A percentile compares a stretch with the other conserved stretches of the same genome.
These are phyloP conservation scores for Dictyostelium gargantuum DNA, from an alignment of 208 protist species.

Conservation along the genomic window DNA sequence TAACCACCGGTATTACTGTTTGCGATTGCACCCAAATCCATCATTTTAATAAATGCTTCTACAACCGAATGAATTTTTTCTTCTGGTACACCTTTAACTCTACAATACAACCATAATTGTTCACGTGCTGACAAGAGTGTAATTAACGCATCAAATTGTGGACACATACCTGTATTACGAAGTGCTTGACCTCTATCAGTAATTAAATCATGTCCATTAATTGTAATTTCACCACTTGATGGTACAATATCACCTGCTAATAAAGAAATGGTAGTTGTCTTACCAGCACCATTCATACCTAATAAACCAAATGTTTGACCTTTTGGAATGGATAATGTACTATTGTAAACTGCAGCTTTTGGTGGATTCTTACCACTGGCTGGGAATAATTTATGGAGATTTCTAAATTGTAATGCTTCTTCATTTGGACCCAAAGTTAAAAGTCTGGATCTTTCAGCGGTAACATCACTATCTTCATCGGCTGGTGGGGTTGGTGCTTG, in stretches of 20 bases:
- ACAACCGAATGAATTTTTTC: not conserved
- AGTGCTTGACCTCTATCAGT: not conserved
- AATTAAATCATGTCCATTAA: conserved; percentile 19
- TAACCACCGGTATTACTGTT: not conserved
- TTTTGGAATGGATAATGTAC: not conserved
- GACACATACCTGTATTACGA: not conserved
- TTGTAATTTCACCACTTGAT: not conserved
- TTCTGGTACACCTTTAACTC: conserved; percentile 60
- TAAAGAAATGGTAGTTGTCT: conserved; percentile 42
- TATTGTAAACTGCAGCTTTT: conserved; percentile 29
- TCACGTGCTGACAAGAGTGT: conserved; percentile 35
- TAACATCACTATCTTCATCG: conserved; percentile 50
- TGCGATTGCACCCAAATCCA: not conserved
- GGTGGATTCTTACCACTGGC: not conserved
- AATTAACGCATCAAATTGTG: conserved; percentile 52
- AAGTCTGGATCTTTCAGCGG: not conserved
- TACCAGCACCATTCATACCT: conserved; percentile 60
- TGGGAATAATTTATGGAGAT: conserved; percentile 16
- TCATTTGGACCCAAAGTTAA: not conserved
- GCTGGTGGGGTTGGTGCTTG: not conserved
- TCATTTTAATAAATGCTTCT: conserved; percentile 37
- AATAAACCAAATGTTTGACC: conserved; percentile 52
- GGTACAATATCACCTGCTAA: conserved; percentile 16
- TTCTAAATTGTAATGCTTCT: not conserved
- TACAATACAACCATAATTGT: conserved; percentile 38